Base-by-base conservation (phyloP, 805 yeast species). In the Priceomyces melissophilus region DNA sequence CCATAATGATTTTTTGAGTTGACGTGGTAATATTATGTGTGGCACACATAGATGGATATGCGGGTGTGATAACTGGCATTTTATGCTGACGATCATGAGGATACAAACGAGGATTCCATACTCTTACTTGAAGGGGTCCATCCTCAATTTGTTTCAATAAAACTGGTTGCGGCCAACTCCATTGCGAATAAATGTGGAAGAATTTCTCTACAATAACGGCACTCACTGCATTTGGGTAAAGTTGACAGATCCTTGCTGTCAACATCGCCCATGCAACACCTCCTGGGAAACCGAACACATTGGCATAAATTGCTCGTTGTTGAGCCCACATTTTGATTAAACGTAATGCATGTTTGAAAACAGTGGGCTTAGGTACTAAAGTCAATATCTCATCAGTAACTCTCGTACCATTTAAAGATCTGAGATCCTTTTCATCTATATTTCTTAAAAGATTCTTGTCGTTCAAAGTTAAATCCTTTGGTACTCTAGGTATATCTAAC, bases 231-330 rank as follows among this genome's bases (percentile, higher is more conserved):
- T 91, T 91, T 8, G 99, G 99, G 59, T 91, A 93, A 38, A 93
- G 67, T 61, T 93, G 99, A 63, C 99, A 93, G 23, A 93, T 88
- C 53, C 99, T 75, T 1, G 98, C 99, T n/a, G 90, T 97, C 31
- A 93, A 63, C 97, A 93, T 93, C 1, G 99, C 99, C 99, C 99
- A 93, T 1, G 99, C 99, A 37, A 93, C 99, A 63, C 99, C 99
- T 55, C 99, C 99, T 1, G 98, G 99, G 64, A 91, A 93, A 0
- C 99, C 99, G 75, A 84, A 87, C 34, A 93, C 84, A 57, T 93
- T 93, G 5, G 87, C 97, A 64, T 93, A 93, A 11, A 93, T 79
- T 0, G 96, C 98, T 38, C 98, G 75, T 54, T 89, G 79, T 58
- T 89, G 91, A 0, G 99, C 99, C 99, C 99, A 93, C 55, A 93